Base-by-base conservation (phyloP, 345 rosid species). In the Brassica nigra region DNA sequence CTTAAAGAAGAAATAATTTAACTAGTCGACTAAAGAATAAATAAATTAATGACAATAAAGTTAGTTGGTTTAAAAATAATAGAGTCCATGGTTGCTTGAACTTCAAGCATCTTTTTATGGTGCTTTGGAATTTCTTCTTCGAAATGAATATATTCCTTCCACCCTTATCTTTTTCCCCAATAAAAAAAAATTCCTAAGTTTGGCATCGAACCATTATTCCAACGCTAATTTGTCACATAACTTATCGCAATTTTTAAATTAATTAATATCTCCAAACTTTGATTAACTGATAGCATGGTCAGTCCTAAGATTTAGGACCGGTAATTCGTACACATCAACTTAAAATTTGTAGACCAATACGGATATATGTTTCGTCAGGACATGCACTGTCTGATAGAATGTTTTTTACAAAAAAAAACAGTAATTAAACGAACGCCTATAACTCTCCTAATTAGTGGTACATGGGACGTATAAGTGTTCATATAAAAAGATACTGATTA, bases 51-150 rank as follows among this genome's bases (percentile, higher is more conserved):
- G 66, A 52, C 62, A 47, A 62, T 83, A 84, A 87, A 84, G 86
- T 70, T 29, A 77, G 86, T 73, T 86, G 91, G 88, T 82, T 89
- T 87, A 85, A 4, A 4, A 74, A 77, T 27, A 80, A 74, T 61
- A 37, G 83, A 69, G 88, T 90, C 80, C 83, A 86, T 74, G 88
- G 85, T 90, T 85, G 97, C 98, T 94, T 92, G 89, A 90, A 74
- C 80, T 87, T 87, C 89, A 92, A 92, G 94, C 94, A 88, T 92
- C 98, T 89, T 89, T 86, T 88, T 85, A 83, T 80, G 66, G 62
- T 83, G 89, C 88, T 84, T 73, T 71, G 64, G 80, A 88, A 88
- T 87, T 88, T 89, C 88, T 93, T 85, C 92, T 78, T 71, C 61
- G 29, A 80, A 84, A 85, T 87, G 93, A 94, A 92, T 86, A 92